A percentile compares a stretch with the other conserved stretches of the same genome.
These are phyloP conservation scores for Rhizopogon roseolus DNA, from an alignment of 768 basidiomycete genomes.

Conservation along the genomic window DNA sequence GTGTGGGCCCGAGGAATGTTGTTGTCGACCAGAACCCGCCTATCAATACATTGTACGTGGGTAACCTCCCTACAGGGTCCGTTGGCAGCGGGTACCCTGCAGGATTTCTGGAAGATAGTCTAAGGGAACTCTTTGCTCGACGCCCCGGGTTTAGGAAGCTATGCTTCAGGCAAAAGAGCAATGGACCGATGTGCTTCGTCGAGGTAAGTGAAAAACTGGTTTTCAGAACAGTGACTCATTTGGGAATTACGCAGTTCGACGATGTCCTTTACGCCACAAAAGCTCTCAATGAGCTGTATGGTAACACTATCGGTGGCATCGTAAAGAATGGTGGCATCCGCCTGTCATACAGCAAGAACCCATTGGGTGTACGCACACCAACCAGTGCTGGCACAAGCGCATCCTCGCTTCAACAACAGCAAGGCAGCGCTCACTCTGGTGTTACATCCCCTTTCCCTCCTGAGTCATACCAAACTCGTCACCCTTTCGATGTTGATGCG, in stretches of 20 bases:
- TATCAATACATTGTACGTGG: constrained; percentile 99
- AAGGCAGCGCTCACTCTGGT: constrained; percentile 13
- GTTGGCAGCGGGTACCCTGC: constrained; percentile 67
- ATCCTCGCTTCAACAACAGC: constrained; percentile 21
- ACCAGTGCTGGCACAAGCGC: constrained; percentile 42
- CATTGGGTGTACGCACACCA: constrained; percentile 86
- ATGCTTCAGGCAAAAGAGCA: constrained; percentile 93
- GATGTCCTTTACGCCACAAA: constrained; percentile 80
- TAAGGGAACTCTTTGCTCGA: constrained; percentile 75
- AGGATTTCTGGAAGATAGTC: constrained; percentile 80
- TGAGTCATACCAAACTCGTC: constrained; percentile 25
- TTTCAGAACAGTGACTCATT: not conserved
- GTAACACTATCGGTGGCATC: constrained; percentile 83
- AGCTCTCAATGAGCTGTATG: constrained; percentile 88
- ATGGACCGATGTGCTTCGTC: constrained; percentile 99
- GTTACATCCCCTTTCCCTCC: constrained; percentile 22
- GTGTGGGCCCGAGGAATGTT: constrained; percentile 28
- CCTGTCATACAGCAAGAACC: constrained; percentile 96
- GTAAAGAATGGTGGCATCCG: constrained; percentile 97
- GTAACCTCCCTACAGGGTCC: constrained; percentile 84
- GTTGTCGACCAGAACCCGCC: constrained; percentile 91
- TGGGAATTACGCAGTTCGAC: constrained; percentile 60
- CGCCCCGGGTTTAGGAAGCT: constrained; percentile 87
- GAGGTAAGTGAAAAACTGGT: constrained; percentile 52
- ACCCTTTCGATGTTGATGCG: constrained; percentile 23